Conservation (phyloP, 2,329 filamentous ascomycete species). For the Apiospora phragmitis region DNA sequence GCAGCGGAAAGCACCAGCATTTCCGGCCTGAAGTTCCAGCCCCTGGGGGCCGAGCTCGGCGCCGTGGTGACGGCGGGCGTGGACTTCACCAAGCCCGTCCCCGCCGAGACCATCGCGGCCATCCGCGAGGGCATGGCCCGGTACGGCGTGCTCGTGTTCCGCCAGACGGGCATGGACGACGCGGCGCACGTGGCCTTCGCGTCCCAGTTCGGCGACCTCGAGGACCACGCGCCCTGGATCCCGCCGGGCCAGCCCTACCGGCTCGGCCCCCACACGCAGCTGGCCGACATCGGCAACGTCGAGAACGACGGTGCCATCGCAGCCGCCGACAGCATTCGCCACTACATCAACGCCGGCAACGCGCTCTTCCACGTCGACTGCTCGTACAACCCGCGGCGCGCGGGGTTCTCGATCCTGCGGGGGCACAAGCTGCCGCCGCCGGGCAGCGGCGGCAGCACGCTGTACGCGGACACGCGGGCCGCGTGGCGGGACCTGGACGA, state of each 20-base stretch:
- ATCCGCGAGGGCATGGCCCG: constrained; percentile 9
- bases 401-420: constrained; percentile 47
- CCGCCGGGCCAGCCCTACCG: background rate
- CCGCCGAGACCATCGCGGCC: background rate
- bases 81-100: background rate
- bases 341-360: constrained; percentile 41
- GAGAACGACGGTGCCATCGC: constrained; percentile 14
- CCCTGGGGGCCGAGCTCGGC: background rate
- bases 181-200: background rate
- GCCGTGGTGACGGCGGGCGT: background rate
- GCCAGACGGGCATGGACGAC: background rate
- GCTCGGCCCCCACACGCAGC: background rate
- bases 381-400: constrained; percentile 47
- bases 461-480: constrained; percentile 53
- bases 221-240: constrained; percentile 6
- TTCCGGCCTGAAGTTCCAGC: too few relatives aligned
- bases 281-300: constrained; percentile 10
- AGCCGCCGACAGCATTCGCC: constrained; percentile 21
- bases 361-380: constrained; percentile 55
- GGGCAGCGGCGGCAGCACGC: constrained; percentile 49
- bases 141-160: constrained; percentile 10
- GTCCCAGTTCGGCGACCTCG: constrained; percentile 7
- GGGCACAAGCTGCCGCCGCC: constrained; percentile 50
- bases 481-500: constrained; percentile 48
- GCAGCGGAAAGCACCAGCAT: too few relatives aligned